These are phyloP conservation scores for Trametes pubescens DNA, from an alignment of 1,284 basidiomycete genomes.

Conservation along the genomic window DNA sequence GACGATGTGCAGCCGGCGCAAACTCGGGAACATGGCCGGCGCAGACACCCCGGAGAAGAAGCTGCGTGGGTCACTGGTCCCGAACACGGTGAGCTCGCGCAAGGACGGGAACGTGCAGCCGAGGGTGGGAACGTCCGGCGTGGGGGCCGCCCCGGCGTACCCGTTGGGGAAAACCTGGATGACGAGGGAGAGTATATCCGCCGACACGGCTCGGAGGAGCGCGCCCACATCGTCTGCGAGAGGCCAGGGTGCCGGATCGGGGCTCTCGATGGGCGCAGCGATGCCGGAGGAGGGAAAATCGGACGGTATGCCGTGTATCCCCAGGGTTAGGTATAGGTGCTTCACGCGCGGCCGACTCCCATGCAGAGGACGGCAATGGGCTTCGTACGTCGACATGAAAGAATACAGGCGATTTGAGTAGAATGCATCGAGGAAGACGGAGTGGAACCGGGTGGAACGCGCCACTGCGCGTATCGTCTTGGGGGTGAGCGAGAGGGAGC, in stretches of 20 bases:
- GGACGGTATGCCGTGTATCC: not conserved
- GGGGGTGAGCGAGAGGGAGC: not conserved
- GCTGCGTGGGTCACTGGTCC: not conserved
- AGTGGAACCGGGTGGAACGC: not conserved
- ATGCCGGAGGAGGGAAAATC: not conserved
- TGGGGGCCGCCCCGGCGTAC: not conserved
- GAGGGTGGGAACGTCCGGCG: not conserved
- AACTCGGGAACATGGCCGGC: not conserved
- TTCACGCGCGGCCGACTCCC: not conserved
- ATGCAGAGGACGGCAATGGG: not conserved
- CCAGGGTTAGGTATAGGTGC: not conserved
- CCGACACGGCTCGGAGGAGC: not conserved
- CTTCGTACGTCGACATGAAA: not conserved
- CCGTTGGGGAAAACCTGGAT: not conserved
- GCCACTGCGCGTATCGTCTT: not conserved
- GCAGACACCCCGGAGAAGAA: not conserved
- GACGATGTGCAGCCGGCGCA: not conserved
- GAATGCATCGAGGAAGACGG: not conserved
- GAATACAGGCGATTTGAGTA: not conserved
- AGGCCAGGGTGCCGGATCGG: not conserved
- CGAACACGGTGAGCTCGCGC: constrained; percentile 3
- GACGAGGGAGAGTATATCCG: not conserved
- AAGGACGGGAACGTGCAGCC: constrained; percentile 1
- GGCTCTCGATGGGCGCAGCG: not conserved
- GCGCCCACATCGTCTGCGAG: not conserved